Conservation (phyloP, 306 rosid genomes). For the Crataegus laevigata region DNA sequence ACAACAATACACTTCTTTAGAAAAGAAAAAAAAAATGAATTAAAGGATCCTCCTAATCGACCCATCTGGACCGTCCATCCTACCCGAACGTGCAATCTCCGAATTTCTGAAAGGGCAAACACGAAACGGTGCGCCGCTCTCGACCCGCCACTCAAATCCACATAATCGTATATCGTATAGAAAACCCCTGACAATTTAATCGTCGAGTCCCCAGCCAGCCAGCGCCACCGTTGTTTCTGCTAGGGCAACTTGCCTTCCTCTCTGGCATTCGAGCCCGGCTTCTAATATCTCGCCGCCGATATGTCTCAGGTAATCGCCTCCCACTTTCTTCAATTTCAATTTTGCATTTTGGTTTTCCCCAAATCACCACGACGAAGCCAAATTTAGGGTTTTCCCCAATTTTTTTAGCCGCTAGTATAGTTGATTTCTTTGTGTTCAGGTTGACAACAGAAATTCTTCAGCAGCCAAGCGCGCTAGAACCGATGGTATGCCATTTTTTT, state of each 20-base stretch:
- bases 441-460: conserved; percentile 89
- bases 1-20: neutral
- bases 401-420: neutral
- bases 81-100: no score
- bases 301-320: conserved; percentile 47
- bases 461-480: conserved; percentile 98
- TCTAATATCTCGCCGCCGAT: conserved; percentile 4
- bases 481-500: conserved; percentile 50
- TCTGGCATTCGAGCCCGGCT: neutral
- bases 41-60: neutral
- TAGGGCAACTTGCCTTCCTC: neutral
- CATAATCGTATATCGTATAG: neutral
- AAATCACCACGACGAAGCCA: neutral
- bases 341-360: neutral
- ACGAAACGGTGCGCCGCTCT: neutral
- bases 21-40: neutral
- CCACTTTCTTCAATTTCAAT: neutral
- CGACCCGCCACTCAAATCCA: neutral
- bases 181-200: neutral
- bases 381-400: conserved; percentile 8
- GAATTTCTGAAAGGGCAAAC: no score
- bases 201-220: neutral
- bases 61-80: neutral
- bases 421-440: conserved; percentile 32
- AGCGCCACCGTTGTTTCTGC: neutral